These are phyloP conservation scores for Anthracocystis walkeri DNA, from an alignment of 1,284 basidiomycete species.

Conservation along the genomic window DNA sequence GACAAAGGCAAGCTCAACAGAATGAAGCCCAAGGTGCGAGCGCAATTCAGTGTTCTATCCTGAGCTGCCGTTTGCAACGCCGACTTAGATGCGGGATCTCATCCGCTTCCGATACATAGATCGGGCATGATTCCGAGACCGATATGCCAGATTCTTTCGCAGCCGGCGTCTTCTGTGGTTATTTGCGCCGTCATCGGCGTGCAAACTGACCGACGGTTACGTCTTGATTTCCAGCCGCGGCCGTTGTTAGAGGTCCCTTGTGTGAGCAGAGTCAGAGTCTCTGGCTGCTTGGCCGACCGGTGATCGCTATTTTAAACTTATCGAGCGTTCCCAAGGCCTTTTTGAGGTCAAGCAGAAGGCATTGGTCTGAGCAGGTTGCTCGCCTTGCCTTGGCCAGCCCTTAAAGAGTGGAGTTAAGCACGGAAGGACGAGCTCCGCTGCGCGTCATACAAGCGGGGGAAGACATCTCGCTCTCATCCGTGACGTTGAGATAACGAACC, in stretches of 20 bases:
- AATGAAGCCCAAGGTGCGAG: neutral
- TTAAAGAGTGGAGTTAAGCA: neutral
- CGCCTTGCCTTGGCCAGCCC: neutral
- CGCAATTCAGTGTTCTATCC: too few species aligned
- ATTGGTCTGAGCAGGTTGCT: neutral
- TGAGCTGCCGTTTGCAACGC: neutral
- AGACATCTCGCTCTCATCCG: neutral
- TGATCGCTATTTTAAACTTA: too few species aligned
- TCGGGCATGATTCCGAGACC: neutral
- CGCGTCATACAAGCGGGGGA: neutral
- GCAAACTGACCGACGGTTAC: neutral
- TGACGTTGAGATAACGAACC: too few species aligned
- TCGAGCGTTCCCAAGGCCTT: too few species aligned
- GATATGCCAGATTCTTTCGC: neutral
- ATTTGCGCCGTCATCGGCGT: neutral
- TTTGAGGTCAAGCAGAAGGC: too few species aligned
- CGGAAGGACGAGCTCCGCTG: constrained; percentile 4
- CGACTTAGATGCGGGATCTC: neutral
- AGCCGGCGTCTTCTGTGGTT: neutral
- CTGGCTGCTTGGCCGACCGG: too few species aligned
- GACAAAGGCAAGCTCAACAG: neutral
- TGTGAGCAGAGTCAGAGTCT: neutral
- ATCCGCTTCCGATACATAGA: neutral
- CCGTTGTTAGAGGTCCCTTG: neutral
- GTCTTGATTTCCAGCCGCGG: too few species aligned